Percentiles rank a stretch among this genome's conserved stretches.
Evolutionary conservation across 129 eudicot genomes (phyloP).

Genomic region (Flaveria brownii): DNA sequence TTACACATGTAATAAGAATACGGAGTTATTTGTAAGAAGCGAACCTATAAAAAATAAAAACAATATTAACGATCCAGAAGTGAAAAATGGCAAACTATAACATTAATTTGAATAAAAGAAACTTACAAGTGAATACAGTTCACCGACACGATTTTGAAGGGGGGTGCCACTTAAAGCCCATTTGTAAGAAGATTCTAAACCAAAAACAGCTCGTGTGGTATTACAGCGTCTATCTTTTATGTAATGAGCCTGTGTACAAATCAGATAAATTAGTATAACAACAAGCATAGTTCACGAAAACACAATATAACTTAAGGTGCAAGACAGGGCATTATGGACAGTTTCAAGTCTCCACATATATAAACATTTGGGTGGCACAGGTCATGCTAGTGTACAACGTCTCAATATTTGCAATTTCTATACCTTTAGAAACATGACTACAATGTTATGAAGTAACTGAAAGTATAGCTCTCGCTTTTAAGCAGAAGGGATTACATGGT

Average conservation of each 20-base stretch:
- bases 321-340: not conserved
- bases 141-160: constrained; percentile 97
- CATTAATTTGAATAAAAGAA: constrained; percentile 5
- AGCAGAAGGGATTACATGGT: not conserved
- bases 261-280: not conserved
- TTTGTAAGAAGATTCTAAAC: constrained; percentile 74
- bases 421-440: not conserved
- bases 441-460: not conserved
- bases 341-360: not conserved
- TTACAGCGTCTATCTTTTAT: constrained; percentile 83
- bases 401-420: not conserved
- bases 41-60: constrained; percentile 49
- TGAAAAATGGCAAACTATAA: constrained; percentile 11
- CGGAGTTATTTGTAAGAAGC: constrained; percentile 75
- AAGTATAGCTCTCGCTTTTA: not conserved
- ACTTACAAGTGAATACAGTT: constrained; percentile 93
- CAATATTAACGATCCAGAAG: not conserved
- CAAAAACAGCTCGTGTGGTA: constrained; percentile 89
- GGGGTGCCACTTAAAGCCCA: constrained; percentile 99
- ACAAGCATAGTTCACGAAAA: not conserved
- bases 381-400: not conserved
- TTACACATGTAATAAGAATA: constrained; percentile 83
- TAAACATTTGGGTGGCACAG: not conserved
- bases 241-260: constrained; percentile 69
- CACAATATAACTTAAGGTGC: not conserved